Percentiles rank a stretch among this genome's conserved stretches.
Conservation (phyloP, 345 rosid genomes). For the Eucalyptus virginea region DNA sequence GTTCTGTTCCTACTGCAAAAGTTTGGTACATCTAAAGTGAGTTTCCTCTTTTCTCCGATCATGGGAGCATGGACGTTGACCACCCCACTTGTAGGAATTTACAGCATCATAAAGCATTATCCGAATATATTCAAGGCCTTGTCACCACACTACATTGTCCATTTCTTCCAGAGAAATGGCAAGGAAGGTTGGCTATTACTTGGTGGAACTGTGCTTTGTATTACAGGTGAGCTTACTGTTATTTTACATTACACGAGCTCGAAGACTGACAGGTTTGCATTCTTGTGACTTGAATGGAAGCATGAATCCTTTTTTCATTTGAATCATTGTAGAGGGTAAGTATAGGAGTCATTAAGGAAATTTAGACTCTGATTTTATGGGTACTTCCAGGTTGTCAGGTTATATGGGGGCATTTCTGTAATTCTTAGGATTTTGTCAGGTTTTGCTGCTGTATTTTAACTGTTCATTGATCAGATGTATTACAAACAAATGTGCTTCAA, state of each 20-base stretch:
- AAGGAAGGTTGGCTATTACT: slow-evolving; percentile 69
- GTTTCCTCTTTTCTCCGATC: slow-evolving; percentile 81
- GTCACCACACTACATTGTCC: slow-evolving; percentile 54
- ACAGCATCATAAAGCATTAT: slow-evolving; percentile 61
- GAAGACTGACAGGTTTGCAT: background rate
- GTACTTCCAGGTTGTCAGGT: background rate
- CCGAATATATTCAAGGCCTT: slow-evolving; percentile 69
- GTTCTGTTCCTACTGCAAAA: slow-evolving; percentile 69
- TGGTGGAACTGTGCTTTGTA: slow-evolving; percentile 79
- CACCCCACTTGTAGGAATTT: slow-evolving; percentile 67
- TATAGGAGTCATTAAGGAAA: background rate
- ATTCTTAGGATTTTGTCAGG: background rate
- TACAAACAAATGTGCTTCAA: background rate
- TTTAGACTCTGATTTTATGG: background rate
- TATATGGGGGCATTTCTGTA: background rate
- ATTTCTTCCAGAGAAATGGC: slow-evolving; percentile 56
- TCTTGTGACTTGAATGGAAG: background rate
- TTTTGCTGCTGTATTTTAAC: background rate
- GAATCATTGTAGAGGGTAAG: background rate
- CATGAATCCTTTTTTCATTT: background rate
- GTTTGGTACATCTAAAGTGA: slow-evolving; percentile 75
- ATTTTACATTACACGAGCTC: background rate
- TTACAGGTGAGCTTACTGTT: slow-evolving; percentile 39
- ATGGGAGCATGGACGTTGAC: slow-evolving; percentile 77
- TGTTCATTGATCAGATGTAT: background rate